These are phyloP conservation scores for Protostelium mycophagum DNA, from an alignment of 78 protist genomes.

Conservation along the genomic window DNA sequence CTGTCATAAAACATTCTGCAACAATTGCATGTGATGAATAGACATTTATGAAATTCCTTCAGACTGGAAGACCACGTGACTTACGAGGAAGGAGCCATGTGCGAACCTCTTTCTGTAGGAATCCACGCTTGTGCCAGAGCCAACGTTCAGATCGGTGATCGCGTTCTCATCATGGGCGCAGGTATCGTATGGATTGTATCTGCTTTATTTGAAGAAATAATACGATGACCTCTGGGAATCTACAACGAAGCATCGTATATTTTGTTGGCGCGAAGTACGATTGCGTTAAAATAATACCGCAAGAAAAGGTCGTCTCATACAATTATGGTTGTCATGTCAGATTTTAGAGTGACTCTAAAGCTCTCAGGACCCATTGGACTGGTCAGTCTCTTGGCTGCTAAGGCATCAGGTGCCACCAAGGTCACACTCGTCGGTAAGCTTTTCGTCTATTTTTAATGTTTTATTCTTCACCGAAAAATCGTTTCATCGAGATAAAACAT, in stretches of 20 bases:
- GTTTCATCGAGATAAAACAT: neutral
- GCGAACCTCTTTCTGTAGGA: constrained; percentile 63
- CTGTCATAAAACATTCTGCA: no score
- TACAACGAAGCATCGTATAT: no score
- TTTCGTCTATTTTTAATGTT: neutral
- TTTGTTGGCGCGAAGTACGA: no score
- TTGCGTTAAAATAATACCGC: no score
- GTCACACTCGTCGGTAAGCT: neutral
- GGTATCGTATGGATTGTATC: neutral
- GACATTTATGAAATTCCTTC: neutral
- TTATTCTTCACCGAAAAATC: neutral
- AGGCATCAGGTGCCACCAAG: constrained; percentile 8
- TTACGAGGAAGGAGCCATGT: constrained; percentile 42
- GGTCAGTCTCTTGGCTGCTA: constrained; percentile 17
- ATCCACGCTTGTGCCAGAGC: constrained; percentile 28
- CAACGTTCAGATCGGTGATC: neutral
- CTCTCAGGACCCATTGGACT: constrained; percentile 48
- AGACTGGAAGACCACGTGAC: constrained; percentile 24
- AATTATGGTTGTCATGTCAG: neutral
- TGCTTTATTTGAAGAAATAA: neutral
- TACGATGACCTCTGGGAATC: no score
- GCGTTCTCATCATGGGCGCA: constrained; percentile 18
- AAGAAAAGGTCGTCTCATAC: no score
- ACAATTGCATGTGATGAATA: neutral
- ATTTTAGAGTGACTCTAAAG: neutral